Evolutionary conservation across 805 yeast genomes (phyloP).

Genomic region (Wickerhamomyces canadensis): DNA sequence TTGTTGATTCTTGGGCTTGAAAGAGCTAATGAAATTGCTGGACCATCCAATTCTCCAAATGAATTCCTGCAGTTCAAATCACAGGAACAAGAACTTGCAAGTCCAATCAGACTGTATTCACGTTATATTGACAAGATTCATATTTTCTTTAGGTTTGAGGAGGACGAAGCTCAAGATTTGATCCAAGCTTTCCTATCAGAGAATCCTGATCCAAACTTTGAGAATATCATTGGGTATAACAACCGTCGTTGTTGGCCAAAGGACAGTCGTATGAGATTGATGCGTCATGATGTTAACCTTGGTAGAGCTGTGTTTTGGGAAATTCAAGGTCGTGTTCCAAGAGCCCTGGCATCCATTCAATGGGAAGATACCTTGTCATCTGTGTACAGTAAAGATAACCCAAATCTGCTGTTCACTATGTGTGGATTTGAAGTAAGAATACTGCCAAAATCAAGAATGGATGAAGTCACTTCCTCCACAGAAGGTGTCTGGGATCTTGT

Average conservation of each 20-base stretch:
- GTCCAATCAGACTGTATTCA: slow-evolving; percentile 76
- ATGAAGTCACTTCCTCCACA: slow-evolving; percentile 45
- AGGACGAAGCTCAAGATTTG: slow-evolving; percentile 69
- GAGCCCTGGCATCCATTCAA: slow-evolving; percentile 59
- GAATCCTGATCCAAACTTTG: slow-evolving; percentile 91
- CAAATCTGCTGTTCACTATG: slow-evolving; percentile 83
- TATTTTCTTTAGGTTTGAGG: slow-evolving; percentile 68
- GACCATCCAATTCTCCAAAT: slow-evolving; percentile 65
- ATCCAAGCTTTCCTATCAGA: slow-evolving; percentile 72
- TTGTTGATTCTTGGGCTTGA: slow-evolving; percentile 77
- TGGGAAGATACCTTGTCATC: slow-evolving; percentile 85
- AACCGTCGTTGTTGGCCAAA: slow-evolving; percentile 94
- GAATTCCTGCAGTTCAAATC: slow-evolving; percentile 71
- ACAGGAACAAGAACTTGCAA: slow-evolving; percentile 49
- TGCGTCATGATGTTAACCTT: slow-evolving; percentile 85
- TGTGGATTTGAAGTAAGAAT: slow-evolving; percentile 94
- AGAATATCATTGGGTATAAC: slow-evolving; percentile 77
- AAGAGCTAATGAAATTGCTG: slow-evolving; percentile 84
- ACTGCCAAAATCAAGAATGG: slow-evolving; percentile 62
- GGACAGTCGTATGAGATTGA: slow-evolving; percentile 83
- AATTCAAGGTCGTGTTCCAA: slow-evolving; percentile 70
- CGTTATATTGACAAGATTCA: slow-evolving; percentile 82
- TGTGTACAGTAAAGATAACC: slow-evolving; percentile 86
- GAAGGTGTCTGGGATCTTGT: slow-evolving; percentile 93
- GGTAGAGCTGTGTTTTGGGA: slow-evolving; percentile 96